These are phyloP conservation scores for Creolimax fragrantissima DNA, from an alignment of 78 protist species.

Conservation along the genomic window DNA sequence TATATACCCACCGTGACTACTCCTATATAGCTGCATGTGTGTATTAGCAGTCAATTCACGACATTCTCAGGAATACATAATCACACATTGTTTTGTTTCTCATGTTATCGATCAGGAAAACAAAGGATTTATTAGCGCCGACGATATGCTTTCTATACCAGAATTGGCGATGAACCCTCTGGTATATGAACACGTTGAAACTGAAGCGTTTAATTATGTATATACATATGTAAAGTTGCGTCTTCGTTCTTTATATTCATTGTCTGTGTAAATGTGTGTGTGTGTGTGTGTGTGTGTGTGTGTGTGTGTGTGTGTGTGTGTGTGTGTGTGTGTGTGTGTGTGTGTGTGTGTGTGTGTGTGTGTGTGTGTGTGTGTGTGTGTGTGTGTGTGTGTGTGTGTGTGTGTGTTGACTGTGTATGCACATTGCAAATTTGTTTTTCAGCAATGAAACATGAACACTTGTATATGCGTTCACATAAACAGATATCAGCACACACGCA, in stretches of 20 bases:
- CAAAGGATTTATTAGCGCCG: conserved; percentile 67
- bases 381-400: background rate
- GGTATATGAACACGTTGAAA: no score
- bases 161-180: conserved; percentile 67
- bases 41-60: no score
- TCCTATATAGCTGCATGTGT: no score
- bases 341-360: background rate
- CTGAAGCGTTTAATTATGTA: background rate
- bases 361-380: background rate
- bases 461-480: no score
- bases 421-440: no score
- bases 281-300: background rate
- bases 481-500: no score
- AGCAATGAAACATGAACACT: no score
- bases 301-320: conserved; percentile 3
- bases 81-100: no score
- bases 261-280: background rate
- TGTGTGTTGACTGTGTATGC: no score
- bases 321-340: conserved; percentile 21
- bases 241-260: background rate
- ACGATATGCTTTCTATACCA: conserved; percentile 79
- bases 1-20: no score
- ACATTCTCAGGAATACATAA: no score
- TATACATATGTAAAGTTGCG: background rate
- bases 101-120: no score